Evolutionary conservation across 345 rosid species (phyloP), one percentile per base, ranked within the genome.

Genomic region (Bruguiera gymnorhiza): DNA sequence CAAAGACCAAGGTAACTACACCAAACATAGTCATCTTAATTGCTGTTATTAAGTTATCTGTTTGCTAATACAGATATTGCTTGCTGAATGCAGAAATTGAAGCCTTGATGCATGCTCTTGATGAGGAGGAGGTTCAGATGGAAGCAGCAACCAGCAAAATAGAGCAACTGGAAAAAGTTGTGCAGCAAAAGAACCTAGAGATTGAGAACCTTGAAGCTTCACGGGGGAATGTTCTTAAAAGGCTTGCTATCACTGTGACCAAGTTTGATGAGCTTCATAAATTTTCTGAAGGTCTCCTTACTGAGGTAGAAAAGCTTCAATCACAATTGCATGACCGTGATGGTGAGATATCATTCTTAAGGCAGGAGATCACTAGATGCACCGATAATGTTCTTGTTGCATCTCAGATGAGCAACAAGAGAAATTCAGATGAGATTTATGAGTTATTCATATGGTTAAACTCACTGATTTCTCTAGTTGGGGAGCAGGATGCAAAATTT

Each of bases 311-410:
- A 84, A 90, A 88, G 77, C 92, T 92, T 78, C 97, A 92, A 69
- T 80, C 81, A 34, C 96, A 92, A 76, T 69, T 92, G 78, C 87
- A 87, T 81, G 97, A 95, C 71, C 91, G 92, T 55, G 97, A 92
- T 84, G 75, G 84, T 48, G 97, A 95, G 86, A 82, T 95, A 63
- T 95, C 99, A 73, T 91, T 92, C 88, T 85, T 94, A 62, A 88
- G 99, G 80, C 95, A 94, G 81, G 99, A 94, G 82, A 96, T 92
- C 70, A 91, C 97, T 32, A 88, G 97, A 82, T 92, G 93, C 80
- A 90, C 97, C 69, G 85, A 89, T 79, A 97, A 90, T 37, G 93
- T 76, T 84, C 93, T 90, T 78, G 85, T 65, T 72, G 81, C 92
- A 69, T 87, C 96, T 61, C 98, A 86, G 73, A 76, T 80, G 70